Percentiles rank a stretch among this genome's conserved stretches.
These are phyloP conservation scores for Sorghum bicolor DNA, from an alignment of 176 grass and related monocot genomes.

Conservation along the genomic window Sorghum_bicolor_NCBIv3 NC_012872.2:5506501-5507000, in stretches of 20 bases:
- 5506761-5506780: slow-evolving; percentile 59
- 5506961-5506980: slow-evolving; percentile 23
- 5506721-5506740: slow-evolving; percentile 79
- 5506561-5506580: neutral
- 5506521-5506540: neutral
- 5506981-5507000: neutral
- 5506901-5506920: slow-evolving; percentile 5
- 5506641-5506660: slow-evolving; percentile 89
- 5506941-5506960: slow-evolving; percentile 8
- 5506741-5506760: slow-evolving; percentile 79
- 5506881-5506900: neutral
- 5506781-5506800: neutral
- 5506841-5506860: neutral
- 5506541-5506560: neutral
- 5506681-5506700: slow-evolving; percentile 92
- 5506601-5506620: slow-evolving; percentile 55
- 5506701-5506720: slow-evolving; percentile 94
- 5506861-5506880: slow-evolving; percentile 10
- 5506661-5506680: slow-evolving; percentile 98
- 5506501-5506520: neutral
- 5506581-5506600: neutral
- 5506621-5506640: slow-evolving; percentile 80
- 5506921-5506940: neutral
- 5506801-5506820: slow-evolving; percentile 10
- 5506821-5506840: slow-evolving; percentile 25